phyloP scores from a whole-genome alignment of 495 filamentous ascomycete genomes.

The Pyrenula aspistea region DNA sequence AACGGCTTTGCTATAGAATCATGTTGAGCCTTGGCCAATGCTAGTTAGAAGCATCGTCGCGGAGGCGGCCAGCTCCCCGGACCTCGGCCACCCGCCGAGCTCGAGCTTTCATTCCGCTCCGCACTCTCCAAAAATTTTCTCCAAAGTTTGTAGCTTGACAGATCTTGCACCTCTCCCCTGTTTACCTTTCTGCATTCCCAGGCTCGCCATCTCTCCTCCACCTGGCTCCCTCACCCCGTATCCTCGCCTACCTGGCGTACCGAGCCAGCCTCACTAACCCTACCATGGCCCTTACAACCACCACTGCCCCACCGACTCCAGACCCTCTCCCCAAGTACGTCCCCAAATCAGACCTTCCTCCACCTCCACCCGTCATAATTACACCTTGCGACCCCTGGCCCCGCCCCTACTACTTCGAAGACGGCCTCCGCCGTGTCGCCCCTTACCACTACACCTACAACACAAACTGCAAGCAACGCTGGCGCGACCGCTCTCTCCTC shows the following conservation, averaged over 20 bases:
- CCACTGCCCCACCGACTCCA: constrained; percentile 18
- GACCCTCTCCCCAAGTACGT: constrained; percentile 17
- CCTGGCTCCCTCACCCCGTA: constrained; percentile 50
- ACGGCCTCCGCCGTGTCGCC: constrained; percentile 66
- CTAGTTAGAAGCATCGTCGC: no score
- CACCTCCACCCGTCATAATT: constrained; percentile 39
- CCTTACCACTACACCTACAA: constrained; percentile 94
- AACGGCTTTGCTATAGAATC: no score
- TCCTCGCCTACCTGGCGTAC: constrained; percentile 45
- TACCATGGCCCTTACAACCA: constrained; percentile 40
- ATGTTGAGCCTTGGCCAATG: no score
- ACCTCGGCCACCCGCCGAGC: no score
- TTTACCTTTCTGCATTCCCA: no score
- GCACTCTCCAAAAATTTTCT: no score
- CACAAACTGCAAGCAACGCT: constrained; percentile 82
- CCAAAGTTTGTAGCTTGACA: background rate
- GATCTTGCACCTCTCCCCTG: no score
- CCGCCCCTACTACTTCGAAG: constrained; percentile 64
- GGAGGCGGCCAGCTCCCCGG: no score
- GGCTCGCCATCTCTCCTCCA: constrained; percentile 1
- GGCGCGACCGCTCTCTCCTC: constrained; percentile 61
- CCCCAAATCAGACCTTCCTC: background rate
- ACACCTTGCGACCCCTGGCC: constrained; percentile 59
- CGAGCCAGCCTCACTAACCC: constrained; percentile 33
- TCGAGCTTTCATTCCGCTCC: no score